Evolutionary conservation across 2,329 filamentous ascomycete species (phyloP).

Genomic region (Trichoderma sp.): DNA sequence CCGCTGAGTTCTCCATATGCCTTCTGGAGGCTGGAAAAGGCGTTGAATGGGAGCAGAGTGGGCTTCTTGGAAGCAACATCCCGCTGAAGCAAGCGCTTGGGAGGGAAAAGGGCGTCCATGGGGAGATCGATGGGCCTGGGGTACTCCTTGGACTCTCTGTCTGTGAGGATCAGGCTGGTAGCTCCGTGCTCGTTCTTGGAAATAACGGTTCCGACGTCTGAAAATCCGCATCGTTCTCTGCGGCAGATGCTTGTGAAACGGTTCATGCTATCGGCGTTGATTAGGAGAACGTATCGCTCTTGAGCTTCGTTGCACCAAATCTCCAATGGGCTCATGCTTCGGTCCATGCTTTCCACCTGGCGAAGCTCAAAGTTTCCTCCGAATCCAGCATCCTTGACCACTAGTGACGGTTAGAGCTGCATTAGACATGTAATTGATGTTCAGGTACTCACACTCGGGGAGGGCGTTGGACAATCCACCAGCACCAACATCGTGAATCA

Average conservation of each 20-base stretch:
- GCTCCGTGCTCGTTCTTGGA: constrained; percentile 60
- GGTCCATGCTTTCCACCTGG: constrained; percentile 86
- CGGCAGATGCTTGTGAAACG: constrained; percentile 67
- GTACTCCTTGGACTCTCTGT: constrained; percentile 72
- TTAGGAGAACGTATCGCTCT: constrained; percentile 89
- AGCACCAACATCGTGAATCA: constrained; percentile 97
- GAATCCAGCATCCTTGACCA: constrained; percentile 87
- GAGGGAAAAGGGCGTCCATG: constrained; percentile 85
- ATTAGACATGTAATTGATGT: not conserved
- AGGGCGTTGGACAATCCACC: constrained; percentile 75
- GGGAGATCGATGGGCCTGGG: constrained; percentile 84
- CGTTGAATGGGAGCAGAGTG: constrained; percentile 70
- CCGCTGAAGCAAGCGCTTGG: constrained; percentile 76
- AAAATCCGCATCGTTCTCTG: constrained; percentile 88
- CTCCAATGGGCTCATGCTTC: constrained; percentile 89
- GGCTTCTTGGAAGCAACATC: constrained; percentile 69
- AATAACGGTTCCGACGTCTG: constrained; percentile 78
- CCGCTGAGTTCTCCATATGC: constrained; percentile 56
- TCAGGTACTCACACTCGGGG: constrained; percentile 57
- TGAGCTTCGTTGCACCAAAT: constrained; percentile 99
- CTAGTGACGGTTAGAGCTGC: constrained; percentile 18
- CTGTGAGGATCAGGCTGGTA: constrained; percentile 74
- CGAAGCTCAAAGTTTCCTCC: constrained; percentile 93
- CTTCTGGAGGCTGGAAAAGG: constrained; percentile 61
- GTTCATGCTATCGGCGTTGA: constrained; percentile 78